A percentile compares a stretch with the other conserved stretches of the same genome.
These are phyloP conservation scores for Tarenaya hassleriana DNA, from an alignment of 345 rosid genomes.

Conservation along the genomic window DNA sequence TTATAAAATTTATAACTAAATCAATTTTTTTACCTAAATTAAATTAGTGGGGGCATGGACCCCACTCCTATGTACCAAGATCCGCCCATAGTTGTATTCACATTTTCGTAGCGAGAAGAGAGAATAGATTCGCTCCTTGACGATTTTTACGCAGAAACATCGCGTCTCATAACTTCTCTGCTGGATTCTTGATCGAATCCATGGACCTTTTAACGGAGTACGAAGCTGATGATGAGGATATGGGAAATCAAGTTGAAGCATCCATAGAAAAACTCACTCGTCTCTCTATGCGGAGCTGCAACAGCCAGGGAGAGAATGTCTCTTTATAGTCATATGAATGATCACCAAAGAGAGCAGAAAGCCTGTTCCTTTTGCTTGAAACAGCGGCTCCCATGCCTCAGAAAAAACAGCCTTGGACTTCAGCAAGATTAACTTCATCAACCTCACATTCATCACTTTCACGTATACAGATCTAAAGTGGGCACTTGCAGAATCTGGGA, in stretches of 20 bases:
- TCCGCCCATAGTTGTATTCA: no score
- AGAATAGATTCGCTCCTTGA: no score
- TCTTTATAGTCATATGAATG: no score
- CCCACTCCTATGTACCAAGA: no score
- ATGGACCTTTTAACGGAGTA: conserved; percentile 86
- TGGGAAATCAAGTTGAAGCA: conserved; percentile 85
- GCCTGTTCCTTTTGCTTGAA: conserved; percentile 72
- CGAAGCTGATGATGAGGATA: conserved; percentile 63
- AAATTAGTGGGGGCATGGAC: no score
- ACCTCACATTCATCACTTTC: not conserved
- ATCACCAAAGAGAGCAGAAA: conserved; percentile 85
- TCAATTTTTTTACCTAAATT: no score
- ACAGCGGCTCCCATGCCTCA: conserved; percentile 81
- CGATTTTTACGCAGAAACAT: conserved; percentile 75
- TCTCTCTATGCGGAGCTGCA: conserved; percentile 47
- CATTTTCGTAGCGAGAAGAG: no score
- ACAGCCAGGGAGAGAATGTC: no score
- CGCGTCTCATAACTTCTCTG: conserved; percentile 73
- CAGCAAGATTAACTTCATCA: conserved; percentile 78
- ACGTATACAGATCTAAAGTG: not conserved
- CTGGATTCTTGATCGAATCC: conserved; percentile 72
- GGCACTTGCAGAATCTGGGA: no score
- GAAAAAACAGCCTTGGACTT: conserved; percentile 82
- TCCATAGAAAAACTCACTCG: conserved; percentile 55
- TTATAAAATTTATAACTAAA: no score